phyloP scores from a whole-genome alignment of 208 protist species.

The Trypanosoma avium region DNA sequence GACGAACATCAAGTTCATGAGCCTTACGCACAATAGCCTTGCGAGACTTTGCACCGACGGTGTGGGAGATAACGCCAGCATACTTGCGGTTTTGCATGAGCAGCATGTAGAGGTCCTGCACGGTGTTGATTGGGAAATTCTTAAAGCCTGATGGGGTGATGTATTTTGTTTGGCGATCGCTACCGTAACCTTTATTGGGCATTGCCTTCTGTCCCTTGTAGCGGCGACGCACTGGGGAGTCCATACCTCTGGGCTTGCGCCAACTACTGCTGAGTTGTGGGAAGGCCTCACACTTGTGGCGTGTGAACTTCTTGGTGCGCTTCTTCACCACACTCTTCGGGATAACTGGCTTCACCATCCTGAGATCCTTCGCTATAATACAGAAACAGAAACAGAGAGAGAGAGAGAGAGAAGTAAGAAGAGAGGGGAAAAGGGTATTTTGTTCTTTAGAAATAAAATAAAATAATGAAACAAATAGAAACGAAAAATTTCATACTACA shows the following conservation, averaged over 20 bases:
- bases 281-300: constrained; percentile 95
- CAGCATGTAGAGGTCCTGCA: constrained; percentile 98
- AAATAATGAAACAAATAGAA: background rate
- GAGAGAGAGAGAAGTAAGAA: constrained; percentile 7
- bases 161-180: constrained; percentile 96
- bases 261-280: constrained; percentile 94
- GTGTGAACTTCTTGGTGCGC: constrained; percentile 96
- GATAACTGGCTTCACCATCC: constrained; percentile 88
- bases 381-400: constrained; percentile 6
- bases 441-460: too few species aligned
- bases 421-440: too few species aligned
- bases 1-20: constrained; percentile 98
- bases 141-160: constrained; percentile 97
- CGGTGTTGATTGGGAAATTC: constrained; percentile 95
- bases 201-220: constrained; percentile 97
- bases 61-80: constrained; percentile 97
- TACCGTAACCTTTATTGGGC: constrained; percentile 99
- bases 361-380: constrained; percentile 2
- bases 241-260: constrained; percentile 99
- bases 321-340: constrained; percentile 97
- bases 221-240: constrained; percentile 96
- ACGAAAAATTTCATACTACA: too few species aligned
- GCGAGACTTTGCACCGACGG: constrained; percentile 94
- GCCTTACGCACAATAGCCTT: constrained; percentile 98
- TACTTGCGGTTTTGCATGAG: constrained; percentile 99